A percentile compares a stretch with the other conserved stretches of the same genome.
phyloP scores from a whole-genome alignment of 2,329 filamentous ascomycete genomes.

The Fusarium papillatum region DNA sequence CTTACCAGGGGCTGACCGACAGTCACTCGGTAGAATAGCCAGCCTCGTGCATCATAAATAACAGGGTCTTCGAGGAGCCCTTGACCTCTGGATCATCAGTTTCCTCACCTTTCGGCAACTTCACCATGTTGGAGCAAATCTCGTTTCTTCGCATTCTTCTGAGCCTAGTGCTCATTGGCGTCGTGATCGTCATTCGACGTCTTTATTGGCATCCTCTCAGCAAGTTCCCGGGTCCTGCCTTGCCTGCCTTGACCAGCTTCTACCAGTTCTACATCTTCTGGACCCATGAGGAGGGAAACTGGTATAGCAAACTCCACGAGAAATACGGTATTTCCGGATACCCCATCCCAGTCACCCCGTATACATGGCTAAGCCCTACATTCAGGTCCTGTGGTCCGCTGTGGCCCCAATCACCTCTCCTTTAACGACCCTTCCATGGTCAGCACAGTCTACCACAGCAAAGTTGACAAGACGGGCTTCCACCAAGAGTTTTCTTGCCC shows the following conservation, averaged over 20 bases:
- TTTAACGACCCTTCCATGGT: neutral
- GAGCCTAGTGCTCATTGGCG: neutral
- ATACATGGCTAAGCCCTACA: neutral
- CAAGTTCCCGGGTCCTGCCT: neutral
- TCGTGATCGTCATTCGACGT: neutral
- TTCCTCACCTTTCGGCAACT: neutral
- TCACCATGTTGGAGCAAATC: neutral
- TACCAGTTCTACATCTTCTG: neutral
- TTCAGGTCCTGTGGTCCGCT: neutral
- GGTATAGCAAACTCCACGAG: neutral
- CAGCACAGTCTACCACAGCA: neutral
- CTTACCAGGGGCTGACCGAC: neutral
- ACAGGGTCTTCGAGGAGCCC: neutral
- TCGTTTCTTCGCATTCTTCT: neutral
- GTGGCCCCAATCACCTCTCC: neutral
- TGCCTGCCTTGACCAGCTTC: neutral
- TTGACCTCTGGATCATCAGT: neutral
- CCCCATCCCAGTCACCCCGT: neutral
- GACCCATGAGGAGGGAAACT: neutral
- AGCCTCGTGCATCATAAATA: slow-evolving; percentile 5
- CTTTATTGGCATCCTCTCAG: neutral
- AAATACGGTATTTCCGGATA: neutral
- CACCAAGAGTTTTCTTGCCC: neutral
- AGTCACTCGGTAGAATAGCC: neutral
- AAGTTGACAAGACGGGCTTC: neutral